Evolutionary conservation across 495 filamentous ascomycete genomes (phyloP), one percentile per base, ranked within the genome.

Genomic region (Tetracladium setigerum): DNA sequence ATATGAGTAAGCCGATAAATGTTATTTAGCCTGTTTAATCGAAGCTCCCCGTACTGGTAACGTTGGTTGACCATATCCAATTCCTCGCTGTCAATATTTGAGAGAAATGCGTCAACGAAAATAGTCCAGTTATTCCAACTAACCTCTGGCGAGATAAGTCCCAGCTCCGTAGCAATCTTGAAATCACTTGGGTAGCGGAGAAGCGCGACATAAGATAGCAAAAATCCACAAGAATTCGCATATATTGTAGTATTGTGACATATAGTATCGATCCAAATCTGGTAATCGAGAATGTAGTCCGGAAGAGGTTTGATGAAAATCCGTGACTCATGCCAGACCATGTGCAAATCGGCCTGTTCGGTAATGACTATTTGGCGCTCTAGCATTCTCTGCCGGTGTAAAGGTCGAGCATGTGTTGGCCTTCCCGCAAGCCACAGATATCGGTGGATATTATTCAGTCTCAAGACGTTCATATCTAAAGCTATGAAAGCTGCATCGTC

Each of bases 241-340:
- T 4, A 50, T 7, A 9, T 24, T 4, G 12, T 30, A 4, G 2
- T 34, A n/a, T 47, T 45, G 8, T 7, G 9, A 41, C 61, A 64
- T 1, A 74, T 47, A 24, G 62, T 27, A 1, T 44, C 8, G 10
- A 44, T 7, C 70, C 74, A 81, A 54, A 79, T 76, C 1, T 50
- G 54, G 13, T 57, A 35, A 2, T 58, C 59, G 11, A 73, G 64
- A 1, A 82, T 64, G 49, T 64, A 79, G 3, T 41, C 7, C 0
- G 78, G 79, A 0, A 82, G 46, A 0, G 78, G 78, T 43, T 81
- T 83, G 44, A 82, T 58, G 57, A 67, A 80, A 15, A 81, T 70
- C 1, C 56, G 44, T 10, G 62, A 45, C 15, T 72, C 52, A 27
- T 54, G 47, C 78, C 76, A 84, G 12, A 79, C 62, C 0, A 82